These are phyloP conservation scores for Sporisorium iseilematis-ciliati DNA, from an alignment of 1,284 basidiomycete species.

Conservation along the genomic window DNA sequence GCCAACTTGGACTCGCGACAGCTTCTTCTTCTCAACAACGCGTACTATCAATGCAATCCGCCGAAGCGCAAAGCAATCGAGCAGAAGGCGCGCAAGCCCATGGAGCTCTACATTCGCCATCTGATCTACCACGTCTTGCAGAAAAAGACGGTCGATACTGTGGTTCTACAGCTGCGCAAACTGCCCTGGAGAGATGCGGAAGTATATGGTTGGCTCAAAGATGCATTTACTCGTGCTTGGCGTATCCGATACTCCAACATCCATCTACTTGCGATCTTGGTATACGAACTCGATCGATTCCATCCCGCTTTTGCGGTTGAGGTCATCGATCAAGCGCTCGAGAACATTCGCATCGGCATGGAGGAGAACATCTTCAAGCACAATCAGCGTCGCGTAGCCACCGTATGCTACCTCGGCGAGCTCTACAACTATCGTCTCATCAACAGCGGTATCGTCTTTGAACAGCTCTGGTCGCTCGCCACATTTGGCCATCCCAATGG, in stretches of 20 bases:
- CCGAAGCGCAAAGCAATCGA: constrained; percentile 88
- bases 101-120: constrained; percentile 93
- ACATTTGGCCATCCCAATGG: constrained; percentile 96
- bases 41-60: constrained; percentile 99
- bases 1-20: constrained; percentile 93
- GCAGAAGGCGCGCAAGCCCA: constrained; percentile 85
- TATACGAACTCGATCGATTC: constrained; percentile 91
- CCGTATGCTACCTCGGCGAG: constrained; percentile 93
- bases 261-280: constrained; percentile 89
- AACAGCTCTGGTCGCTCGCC: constrained; percentile 92
- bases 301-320: constrained; percentile 87
- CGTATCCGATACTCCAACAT: constrained; percentile 93
- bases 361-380: constrained; percentile 92
- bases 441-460: constrained; percentile 88
- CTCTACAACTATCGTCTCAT: constrained; percentile 96
- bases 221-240: constrained; percentile 95
- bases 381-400: constrained; percentile 91
- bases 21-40: constrained; percentile 91
- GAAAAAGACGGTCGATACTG: constrained; percentile 92
- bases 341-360: constrained; percentile 88
- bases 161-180: constrained; percentile 89
- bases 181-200: constrained; percentile 90
- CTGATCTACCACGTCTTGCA: constrained; percentile 89
- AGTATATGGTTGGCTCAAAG: constrained; percentile 73
- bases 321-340: constrained; percentile 92